A percentile compares a stretch with the other conserved stretches of the same genome.
Conservation (phyloP, 352 stramenopile species). For the Phytopythium montanum region DNA sequence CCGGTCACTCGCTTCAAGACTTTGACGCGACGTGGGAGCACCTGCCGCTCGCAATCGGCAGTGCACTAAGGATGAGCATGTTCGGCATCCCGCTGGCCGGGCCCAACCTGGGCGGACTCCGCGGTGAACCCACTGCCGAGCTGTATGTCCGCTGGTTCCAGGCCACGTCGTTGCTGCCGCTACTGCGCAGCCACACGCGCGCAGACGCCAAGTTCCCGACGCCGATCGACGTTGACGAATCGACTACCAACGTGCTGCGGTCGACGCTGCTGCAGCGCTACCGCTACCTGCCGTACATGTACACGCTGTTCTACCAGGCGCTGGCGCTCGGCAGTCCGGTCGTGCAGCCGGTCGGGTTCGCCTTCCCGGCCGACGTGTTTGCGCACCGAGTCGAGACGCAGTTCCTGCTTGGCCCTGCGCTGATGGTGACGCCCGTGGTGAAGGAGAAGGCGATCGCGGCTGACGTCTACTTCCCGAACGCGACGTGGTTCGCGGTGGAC, state of each 20-base stretch:
- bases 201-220: slow-evolving; percentile 34
- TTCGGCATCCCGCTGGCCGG: slow-evolving; percentile 69
- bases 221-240: slow-evolving; percentile 62
- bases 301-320: slow-evolving; percentile 73
- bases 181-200: slow-evolving; percentile 75
- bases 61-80: slow-evolving; percentile 74
- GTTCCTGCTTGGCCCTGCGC: slow-evolving; percentile 60
- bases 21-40: slow-evolving; percentile 71
- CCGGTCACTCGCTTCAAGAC: slow-evolving; percentile 59
- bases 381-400: slow-evolving; percentile 49
- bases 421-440: slow-evolving; percentile 82
- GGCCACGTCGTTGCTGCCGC: slow-evolving; percentile 68
- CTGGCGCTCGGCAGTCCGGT: slow-evolving; percentile 41
- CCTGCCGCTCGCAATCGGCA: slow-evolving; percentile 66
- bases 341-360: slow-evolving; percentile 50
- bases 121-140: slow-evolving; percentile 43
- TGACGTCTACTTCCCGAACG: slow-evolving; percentile 61
- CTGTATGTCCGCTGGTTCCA: slow-evolving; percentile 85
- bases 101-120: slow-evolving; percentile 60
- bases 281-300: slow-evolving; percentile 79
- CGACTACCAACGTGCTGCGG: slow-evolving; percentile 62
- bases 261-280: slow-evolving; percentile 63
- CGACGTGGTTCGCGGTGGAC: slow-evolving; percentile 66
- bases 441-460: slow-evolving; percentile 52
- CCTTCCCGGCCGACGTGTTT: slow-evolving; percentile 53